phyloP scores from a whole-genome alignment of 345 rosid species.

The Physaria fendleri region DNA sequence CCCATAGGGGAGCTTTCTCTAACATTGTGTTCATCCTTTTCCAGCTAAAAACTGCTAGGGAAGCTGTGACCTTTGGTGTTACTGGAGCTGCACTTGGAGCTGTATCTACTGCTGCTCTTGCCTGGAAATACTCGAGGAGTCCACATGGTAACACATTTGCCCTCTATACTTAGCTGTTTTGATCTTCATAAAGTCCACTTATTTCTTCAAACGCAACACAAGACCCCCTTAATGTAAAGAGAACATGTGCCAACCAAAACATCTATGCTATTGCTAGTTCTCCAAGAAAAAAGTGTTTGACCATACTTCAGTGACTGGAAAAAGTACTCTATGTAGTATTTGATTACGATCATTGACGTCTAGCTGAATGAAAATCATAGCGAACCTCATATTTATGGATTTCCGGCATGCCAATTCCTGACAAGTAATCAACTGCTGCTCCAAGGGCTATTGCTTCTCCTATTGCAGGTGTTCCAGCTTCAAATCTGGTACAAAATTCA shows the following conservation, averaged over 20 bases:
- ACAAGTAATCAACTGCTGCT: slow-evolving; percentile 87
- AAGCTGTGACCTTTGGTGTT: slow-evolving; percentile 50
- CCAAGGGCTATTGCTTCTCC: slow-evolving; percentile 95
- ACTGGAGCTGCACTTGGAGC: slow-evolving; percentile 70
- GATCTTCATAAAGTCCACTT: background rate
- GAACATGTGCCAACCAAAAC: too few species aligned
- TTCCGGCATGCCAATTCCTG: slow-evolving; percentile 70
- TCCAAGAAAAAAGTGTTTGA: too few species aligned
- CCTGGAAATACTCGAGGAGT: slow-evolving; percentile 89
- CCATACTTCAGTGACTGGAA: background rate
- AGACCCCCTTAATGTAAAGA: too few species aligned
- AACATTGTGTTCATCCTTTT: background rate
- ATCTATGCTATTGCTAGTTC: too few species aligned
- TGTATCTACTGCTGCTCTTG: slow-evolving; percentile 64
- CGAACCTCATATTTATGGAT: slow-evolving; percentile 87
- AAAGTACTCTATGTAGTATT: background rate
- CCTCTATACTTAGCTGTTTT: too few species aligned
- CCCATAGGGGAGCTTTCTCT: too few species aligned
- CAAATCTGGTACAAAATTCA: slow-evolving; percentile 52
- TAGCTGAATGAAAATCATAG: background rate
- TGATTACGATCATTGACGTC: background rate
- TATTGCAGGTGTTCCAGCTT: slow-evolving; percentile 99
- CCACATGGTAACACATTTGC: slow-evolving; percentile 51
- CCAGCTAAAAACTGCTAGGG: slow-evolving; percentile 84
- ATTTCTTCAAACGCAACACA: background rate